These are phyloP conservation scores for Pyrenula massariospora DNA, from an alignment of 495 filamentous ascomycete genomes.

Conservation along the genomic window DNA sequence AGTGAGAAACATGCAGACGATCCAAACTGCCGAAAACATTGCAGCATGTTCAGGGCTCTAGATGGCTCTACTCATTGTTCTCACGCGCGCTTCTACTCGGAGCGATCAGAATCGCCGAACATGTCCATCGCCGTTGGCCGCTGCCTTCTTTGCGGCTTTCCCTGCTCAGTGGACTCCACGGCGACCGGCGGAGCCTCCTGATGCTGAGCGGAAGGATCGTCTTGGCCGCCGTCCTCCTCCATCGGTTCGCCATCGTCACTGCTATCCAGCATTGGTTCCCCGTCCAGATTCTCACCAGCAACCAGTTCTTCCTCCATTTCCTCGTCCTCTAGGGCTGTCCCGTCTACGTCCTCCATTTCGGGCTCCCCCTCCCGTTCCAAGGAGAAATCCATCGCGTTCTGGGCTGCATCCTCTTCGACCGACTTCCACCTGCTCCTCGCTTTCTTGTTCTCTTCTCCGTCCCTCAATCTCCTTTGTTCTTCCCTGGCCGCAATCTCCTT, in stretches of 20 bases:
- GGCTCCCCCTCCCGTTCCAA: conserved; percentile 5
- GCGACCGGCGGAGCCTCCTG: conserved; percentile 1
- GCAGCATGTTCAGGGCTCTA: background rate
- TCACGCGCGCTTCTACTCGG: background rate
- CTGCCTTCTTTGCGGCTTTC: conserved; percentile 4
- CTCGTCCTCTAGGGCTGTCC: conserved; percentile 11
- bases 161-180: background rate
- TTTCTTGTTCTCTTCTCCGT: conserved; percentile 26
- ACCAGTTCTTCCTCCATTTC: conserved; percentile 22
- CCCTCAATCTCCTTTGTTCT: conserved; percentile 37
- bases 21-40: background rate
- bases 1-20: background rate
- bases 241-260: conserved; percentile 33
- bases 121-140: background rate
- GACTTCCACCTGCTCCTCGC: conserved; percentile 61
- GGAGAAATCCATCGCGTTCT: conserved; percentile 13
- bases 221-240: conserved; percentile 17
- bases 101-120: conserved; percentile 1
- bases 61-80: too few species aligned
- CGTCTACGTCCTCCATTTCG: conserved; percentile 22
- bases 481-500: conserved; percentile 14
- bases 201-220: conserved; percentile 11
- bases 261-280: conserved; percentile 37
- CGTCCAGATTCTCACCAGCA: conserved; percentile 37
- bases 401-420: conserved; percentile 33